Base-by-base conservation (phyloP, 768 basidiomycete species). In the Gloeopeniophorella convolvens region DNA sequence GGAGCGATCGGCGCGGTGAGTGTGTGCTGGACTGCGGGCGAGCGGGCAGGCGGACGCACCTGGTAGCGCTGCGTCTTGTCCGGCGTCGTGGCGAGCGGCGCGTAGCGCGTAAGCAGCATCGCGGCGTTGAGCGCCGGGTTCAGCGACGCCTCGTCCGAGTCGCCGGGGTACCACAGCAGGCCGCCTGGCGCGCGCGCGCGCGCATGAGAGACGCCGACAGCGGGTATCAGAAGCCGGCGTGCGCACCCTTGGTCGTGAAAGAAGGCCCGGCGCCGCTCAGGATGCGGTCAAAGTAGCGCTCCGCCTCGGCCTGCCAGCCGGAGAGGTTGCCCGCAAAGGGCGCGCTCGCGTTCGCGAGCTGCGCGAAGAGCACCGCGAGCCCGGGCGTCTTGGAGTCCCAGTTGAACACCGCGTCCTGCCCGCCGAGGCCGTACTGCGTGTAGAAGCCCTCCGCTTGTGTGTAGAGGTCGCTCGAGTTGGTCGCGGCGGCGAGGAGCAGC, bases 51-150 rank as follows among this genome's bases (percentile, higher is more conserved):
- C 21, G 5, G 42, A 28, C 63, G 70, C 57, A 88, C 85, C 53
- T 73, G 65, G 62, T 94, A 95, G 4, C 75, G 62, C 9, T 69
- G 63, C 40, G 72, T 72, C 64, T 81, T 88, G 23, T 70, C 71
- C 9, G 71, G 60, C 5, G 72, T 80, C 1, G 85, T 80, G 0
- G 88, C 83, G 46, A 91, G 68, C 13, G 81, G 79, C 3, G 85
- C 83, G 65, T 89, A 95, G 61, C 83, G 77, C 31, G 75, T 73
- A 59, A 93, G 65, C 36, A 94, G 69, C 87, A 91, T 89, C 2
- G 93, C 90, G 4, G 82, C 77, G 53, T 93, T 94, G 56, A 94
- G 70, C 1, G 93, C 84, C 21, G 91, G 90, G 61, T 94, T 94
- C 31, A 94, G 71, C 51, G 82, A 82, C 7, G 85, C 87, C 5